phyloP scores from a whole-genome alignment of 2,329 filamentous ascomycete genomes.

The Aureobasidium sp. region DNA sequence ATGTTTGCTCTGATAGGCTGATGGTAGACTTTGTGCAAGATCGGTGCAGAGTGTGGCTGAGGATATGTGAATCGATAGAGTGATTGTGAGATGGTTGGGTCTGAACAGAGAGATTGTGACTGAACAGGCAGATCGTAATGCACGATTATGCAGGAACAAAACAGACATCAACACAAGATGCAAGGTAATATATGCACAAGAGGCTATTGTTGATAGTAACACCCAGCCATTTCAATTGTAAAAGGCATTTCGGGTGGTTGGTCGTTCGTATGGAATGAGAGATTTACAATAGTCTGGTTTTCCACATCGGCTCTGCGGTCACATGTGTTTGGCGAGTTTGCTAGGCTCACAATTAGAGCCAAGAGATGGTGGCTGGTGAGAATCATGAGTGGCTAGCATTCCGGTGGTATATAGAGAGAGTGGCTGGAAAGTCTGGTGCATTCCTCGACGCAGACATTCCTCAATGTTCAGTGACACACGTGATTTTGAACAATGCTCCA shows the following conservation, averaged over 20 bases:
- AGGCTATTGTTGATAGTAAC: neutral
- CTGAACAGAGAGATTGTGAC: constrained; percentile 3
- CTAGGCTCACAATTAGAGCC: neutral
- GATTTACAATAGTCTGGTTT: constrained; percentile 11
- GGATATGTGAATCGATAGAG: neutral
- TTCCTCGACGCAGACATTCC: neutral
- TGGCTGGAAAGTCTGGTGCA: neutral
- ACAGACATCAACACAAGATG: neutral
- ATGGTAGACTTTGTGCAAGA: neutral
- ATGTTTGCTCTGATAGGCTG: neutral
- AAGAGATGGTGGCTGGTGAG: neutral
- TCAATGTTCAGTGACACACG: neutral
- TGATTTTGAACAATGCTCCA: neutral
- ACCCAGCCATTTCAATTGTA: constrained; percentile 2
- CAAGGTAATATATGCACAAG: constrained; percentile 12
- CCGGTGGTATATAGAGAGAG: neutral
- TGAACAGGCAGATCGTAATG: neutral
- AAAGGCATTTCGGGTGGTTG: constrained; percentile 9
- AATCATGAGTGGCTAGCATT: neutral
- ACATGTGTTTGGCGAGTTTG: neutral
- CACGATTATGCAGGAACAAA: constrained; percentile 11
- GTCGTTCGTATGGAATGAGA: constrained; percentile 13
- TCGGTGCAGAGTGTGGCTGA: constrained; percentile 5
- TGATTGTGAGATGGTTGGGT: neutral
- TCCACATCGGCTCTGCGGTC: neutral